A percentile compares a stretch with the other conserved stretches of the same genome.
These are phyloP conservation scores for Vitis rotundifolia DNA, from an alignment of 164 flowering plant species.

Conservation along the genomic window DNA sequence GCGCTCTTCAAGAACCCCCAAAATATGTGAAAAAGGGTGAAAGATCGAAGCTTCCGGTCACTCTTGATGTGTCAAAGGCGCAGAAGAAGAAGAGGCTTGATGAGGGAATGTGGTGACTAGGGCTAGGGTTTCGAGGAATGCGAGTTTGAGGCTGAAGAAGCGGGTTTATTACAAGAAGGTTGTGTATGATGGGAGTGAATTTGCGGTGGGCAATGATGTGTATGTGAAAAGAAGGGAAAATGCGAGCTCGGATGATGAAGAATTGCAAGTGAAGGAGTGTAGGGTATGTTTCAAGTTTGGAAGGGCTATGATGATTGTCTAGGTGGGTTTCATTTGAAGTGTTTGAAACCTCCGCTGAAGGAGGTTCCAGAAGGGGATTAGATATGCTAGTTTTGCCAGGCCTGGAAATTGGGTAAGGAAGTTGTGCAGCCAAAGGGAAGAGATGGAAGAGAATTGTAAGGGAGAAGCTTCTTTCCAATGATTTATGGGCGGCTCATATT, in stretches of 20 bases:
- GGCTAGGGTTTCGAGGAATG: constrained; percentile 7
- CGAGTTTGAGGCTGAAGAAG: constrained; percentile 4
- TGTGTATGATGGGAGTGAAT: constrained; percentile 75
- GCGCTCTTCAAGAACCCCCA: too few species aligned
- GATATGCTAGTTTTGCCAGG: constrained; percentile 81
- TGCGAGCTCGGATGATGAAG: constrained; percentile 73
- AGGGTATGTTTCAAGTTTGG: constrained; percentile 73
- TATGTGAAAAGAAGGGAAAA: constrained; percentile 91
- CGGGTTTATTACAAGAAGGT: constrained; percentile 70
- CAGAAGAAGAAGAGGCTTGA: constrained; percentile 26
- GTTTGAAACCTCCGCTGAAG: constrained; percentile 80
- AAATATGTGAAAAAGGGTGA: not conserved
- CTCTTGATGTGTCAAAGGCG: constrained; percentile 26
- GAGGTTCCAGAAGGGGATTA: constrained; percentile 93
- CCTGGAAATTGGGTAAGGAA: constrained; percentile 48
- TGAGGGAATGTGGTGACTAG: constrained; percentile 5
- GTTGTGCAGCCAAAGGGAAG: constrained; percentile 65
- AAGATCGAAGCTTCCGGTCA: constrained; percentile 12
- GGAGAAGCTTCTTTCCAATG: constrained; percentile 87
- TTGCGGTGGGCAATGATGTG: constrained; percentile 78
- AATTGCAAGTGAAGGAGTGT: constrained; percentile 81
- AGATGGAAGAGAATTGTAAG: constrained; percentile 65
- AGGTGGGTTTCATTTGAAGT: constrained; percentile 90
- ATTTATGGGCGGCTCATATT: constrained; percentile 85
- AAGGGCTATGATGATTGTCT: constrained; percentile 63